Conservation (phyloP, 345 rosid genomes). For the Populus davidiana region DNA sequence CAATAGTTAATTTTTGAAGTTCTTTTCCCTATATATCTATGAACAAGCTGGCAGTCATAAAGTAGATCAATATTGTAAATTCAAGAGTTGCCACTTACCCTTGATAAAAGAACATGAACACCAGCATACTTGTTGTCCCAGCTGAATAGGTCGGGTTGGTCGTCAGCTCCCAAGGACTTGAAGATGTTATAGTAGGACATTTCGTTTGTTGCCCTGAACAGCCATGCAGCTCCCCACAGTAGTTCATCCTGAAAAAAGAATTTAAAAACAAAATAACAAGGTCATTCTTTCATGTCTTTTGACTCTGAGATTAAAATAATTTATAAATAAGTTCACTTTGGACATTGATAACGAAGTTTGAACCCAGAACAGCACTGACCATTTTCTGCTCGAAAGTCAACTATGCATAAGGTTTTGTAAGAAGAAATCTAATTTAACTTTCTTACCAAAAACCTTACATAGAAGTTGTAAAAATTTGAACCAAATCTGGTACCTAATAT, state of each 20-base stretch:
- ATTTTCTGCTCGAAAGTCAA: too few relatives aligned
- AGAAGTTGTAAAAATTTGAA: too few relatives aligned
- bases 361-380: too few relatives aligned
- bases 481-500: too few relatives aligned
- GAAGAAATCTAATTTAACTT: too few relatives aligned
- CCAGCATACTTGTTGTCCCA: slow-evolving; percentile 96
- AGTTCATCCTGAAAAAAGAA: slow-evolving; percentile 67
- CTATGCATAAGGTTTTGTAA: too few relatives aligned
- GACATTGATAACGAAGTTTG: too few relatives aligned
- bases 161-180: slow-evolving; percentile 68
- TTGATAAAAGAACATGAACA: slow-evolving; percentile 71
- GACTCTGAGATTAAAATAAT: neutral
- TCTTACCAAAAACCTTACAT: too few relatives aligned
- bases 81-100: slow-evolving; percentile 37
- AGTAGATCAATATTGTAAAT: neutral
- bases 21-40: too few relatives aligned
- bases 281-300: neutral
- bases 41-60: too few relatives aligned
- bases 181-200: slow-evolving; percentile 54
- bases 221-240: slow-evolving; percentile 89
- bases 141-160: slow-evolving; percentile 76
- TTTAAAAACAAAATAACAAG: neutral
- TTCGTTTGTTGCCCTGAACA: slow-evolving; percentile 68
- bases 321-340: too few relatives aligned
- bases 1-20: neutral